These are phyloP conservation scores for Stachybotrys echinatus DNA, from an alignment of 2,329 filamentous ascomycete species.

Conservation along the genomic window DNA sequence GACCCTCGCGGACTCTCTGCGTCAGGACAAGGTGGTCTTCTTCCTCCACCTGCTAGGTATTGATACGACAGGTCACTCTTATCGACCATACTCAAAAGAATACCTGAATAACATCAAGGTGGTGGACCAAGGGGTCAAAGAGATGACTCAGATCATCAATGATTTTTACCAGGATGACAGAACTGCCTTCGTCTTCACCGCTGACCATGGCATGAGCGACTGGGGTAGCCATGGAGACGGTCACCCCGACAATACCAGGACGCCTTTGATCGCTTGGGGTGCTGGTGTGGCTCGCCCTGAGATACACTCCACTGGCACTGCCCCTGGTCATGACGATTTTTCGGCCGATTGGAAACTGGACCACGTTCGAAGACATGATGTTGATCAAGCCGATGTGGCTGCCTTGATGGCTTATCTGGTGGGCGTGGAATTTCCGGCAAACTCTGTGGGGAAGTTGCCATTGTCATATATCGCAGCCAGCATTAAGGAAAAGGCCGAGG, in stretches of 20 bases:
- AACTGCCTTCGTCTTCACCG: conserved; percentile 94
- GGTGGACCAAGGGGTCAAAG: conserved; percentile 83
- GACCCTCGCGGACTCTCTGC: conserved; percentile 65
- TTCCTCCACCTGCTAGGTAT: conserved; percentile 91
- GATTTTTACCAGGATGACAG: conserved; percentile 80
- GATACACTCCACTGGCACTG: conserved; percentile 46
- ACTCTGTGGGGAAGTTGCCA: conserved; percentile 91
- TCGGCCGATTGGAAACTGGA: conserved; percentile 86
- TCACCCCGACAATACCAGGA: conserved; percentile 94
- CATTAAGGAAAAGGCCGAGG: conserved; percentile 73
- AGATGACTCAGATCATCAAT: conserved; percentile 75
- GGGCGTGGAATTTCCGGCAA: conserved; percentile 86
- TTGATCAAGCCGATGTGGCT: conserved; percentile 89
- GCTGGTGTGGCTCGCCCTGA: conserved; percentile 79
- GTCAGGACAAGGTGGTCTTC: conserved; percentile 85
- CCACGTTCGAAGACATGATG: conserved; percentile 79
- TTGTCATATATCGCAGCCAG: conserved; percentile 72
- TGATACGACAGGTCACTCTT: conserved; percentile 83
- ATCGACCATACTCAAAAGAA: conserved; percentile 89
- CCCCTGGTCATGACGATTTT: conserved; percentile 84
- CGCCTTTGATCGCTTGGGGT: conserved; percentile 88
- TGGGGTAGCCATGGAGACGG: conserved; percentile 99
- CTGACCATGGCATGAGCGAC: conserved; percentile 98
- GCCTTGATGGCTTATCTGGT: conserved; percentile 91
- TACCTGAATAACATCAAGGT: conserved; percentile 93